Evolutionary conservation across 2,329 filamentous ascomycete genomes (phyloP).

Genomic region (Diaporthe vaccinii): DNA sequence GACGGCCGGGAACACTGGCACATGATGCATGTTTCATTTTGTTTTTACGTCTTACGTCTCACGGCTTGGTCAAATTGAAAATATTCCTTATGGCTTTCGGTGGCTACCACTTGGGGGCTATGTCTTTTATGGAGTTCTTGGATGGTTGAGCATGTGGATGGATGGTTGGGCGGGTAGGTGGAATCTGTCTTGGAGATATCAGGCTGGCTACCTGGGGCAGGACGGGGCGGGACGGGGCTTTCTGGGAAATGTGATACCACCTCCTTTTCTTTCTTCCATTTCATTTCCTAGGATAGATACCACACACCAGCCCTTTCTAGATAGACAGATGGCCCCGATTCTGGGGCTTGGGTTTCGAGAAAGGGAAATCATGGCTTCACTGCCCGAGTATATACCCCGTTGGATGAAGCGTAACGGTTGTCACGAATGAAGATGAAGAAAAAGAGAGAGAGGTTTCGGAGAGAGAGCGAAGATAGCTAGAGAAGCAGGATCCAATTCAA

Average conservation of each 20-base stretch:
- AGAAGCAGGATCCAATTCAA: neutral
- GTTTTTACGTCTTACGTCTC: neutral
- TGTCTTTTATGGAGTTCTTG: constrained; percentile 16
- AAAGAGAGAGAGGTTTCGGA: neutral
- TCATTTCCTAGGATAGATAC: constrained; percentile 23
- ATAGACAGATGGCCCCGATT: constrained; percentile 18
- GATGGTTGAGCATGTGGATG: neutral
- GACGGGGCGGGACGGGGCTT: neutral
- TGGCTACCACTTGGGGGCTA: neutral
- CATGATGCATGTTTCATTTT: constrained; percentile 1
- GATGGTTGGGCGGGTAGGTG: neutral
- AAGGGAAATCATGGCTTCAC: constrained; percentile 18
- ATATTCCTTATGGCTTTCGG: neutral
- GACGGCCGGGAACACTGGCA: constrained; percentile 3
- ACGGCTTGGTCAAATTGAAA: neutral
- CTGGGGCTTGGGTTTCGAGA: neutral
- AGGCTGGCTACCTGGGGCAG: neutral
- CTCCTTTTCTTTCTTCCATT: neutral
- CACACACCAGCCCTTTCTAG: constrained; percentile 6
- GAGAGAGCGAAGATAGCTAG: neutral
- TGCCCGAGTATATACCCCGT: constrained; percentile 10
- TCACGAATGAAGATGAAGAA: neutral
- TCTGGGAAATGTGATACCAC: constrained; percentile 23
- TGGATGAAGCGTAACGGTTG: constrained; percentile 12
- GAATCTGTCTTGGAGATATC: neutral